These are phyloP conservation scores for Coniochaeta sp. DNA, from an alignment of 2,329 filamentous ascomycete species.

Conservation along the genomic window DNA sequence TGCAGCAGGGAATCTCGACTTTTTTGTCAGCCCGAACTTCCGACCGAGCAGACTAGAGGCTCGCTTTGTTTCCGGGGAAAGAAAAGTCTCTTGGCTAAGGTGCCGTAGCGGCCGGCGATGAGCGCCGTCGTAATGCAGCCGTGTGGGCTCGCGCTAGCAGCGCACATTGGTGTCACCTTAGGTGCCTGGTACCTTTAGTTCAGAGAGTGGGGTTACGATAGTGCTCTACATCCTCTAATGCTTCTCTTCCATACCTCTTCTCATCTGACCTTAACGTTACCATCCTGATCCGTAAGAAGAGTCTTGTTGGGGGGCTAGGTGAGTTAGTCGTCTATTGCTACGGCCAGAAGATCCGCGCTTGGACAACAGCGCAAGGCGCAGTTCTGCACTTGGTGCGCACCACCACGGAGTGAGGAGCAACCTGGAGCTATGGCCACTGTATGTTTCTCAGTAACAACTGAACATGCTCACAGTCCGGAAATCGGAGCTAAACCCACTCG, in stretches of 20 bases:
- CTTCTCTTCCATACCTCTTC: too few species aligned
- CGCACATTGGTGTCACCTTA: too few species aligned
- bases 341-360: too few species aligned
- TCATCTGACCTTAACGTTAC: too few species aligned
- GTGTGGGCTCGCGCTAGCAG: neutral
- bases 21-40: neutral
- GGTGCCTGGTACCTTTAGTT: too few species aligned
- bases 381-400: neutral
- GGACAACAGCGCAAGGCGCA: too few species aligned
- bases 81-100: neutral
- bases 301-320: too few species aligned
- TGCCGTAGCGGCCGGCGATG: neutral
- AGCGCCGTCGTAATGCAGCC: neutral
- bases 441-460: neutral
- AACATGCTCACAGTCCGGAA: neutral
- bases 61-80: neutral
- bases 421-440: neutral
- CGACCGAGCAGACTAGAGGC: neutral
- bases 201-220: neutral
- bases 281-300: too few species aligned
- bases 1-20: neutral
- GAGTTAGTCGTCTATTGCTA: too few species aligned
- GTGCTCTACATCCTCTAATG: neutral
- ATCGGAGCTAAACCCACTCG: neutral
- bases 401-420: neutral